Evolutionary conservation across 768 basidiomycete genomes (phyloP), one percentile per base, ranked within the genome.

Genomic region (Leucosporidium creatinivorum): DNA sequence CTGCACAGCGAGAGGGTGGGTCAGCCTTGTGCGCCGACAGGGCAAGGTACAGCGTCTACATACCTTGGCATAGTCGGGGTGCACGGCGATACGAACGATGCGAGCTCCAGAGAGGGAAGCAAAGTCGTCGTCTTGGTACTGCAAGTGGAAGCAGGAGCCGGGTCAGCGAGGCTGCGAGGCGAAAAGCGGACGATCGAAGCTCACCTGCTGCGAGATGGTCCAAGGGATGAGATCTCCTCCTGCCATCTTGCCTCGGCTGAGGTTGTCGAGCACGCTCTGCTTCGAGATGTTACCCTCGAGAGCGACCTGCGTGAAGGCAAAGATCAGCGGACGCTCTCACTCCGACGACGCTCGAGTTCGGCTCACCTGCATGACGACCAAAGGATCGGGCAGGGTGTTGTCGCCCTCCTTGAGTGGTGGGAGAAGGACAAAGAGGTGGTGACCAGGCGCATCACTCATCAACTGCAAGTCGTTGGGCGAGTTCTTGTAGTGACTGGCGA

Each of bases 391-490:
- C 1, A 99, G 83, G 48, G 67, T 55, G 56, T 73, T 73, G 76
- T 92, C 91, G 68, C 93, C 89, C 63, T 93, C 89, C 75, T 88
- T 86, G 58, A 98, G 83, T 0, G 96, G 96, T 0, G 93, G 93
- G 2, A 98, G 82, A 0, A 99, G 84, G 1, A 99, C 96, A 72
- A 98, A 99, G 19, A 99, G 83, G 74, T 93, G 91, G 76, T 98
- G 94, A 1, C 92, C 93, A 0, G 96, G 96, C 1, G 96, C 96
- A 74, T 99, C 96, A 17, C 89, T 90, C 78, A 98, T 85, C 61
- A 99, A 84, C 78, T 98, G 94, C n/a, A 99, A 83, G 77, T 99
- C 96, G 77, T 99, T 98, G 25, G 96, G 96, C 76, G 93, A 91
- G 78, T 98, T 99, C 80, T 99, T 99, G 82, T 99, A 99, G 77